Evolutionary conservation across 208 protist species (phyloP).

Genomic region (Acanthamoeba lenticulata): DNA sequence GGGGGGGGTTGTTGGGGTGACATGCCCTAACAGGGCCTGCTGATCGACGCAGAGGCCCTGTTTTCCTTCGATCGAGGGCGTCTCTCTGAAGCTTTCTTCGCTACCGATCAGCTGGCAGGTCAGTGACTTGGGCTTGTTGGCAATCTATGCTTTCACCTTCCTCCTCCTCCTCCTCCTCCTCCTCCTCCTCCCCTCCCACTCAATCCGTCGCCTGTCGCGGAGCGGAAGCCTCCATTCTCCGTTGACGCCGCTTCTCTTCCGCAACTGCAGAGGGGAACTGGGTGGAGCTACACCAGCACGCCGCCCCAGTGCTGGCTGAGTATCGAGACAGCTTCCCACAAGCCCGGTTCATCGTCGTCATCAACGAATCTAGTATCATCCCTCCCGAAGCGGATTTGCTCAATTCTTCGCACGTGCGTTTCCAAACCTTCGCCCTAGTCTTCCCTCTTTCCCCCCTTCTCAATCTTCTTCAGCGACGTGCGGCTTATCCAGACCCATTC

Average conservation of each 20-base stretch:
- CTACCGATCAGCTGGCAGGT: not conserved
- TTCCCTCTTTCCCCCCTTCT: not conserved
- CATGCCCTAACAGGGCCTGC: not conserved
- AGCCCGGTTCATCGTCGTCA: not conserved
- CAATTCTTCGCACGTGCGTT: not conserved
- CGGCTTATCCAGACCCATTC: not conserved
- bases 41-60: conserved; percentile 22
- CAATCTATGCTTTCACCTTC: not conserved
- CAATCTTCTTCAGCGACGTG: not conserved
- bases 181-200: not conserved
- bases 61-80: not conserved
- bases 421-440: too few species aligned
- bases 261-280: not conserved
- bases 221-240: too few species aligned
- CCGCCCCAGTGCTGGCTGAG: not conserved
- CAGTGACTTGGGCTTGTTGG: not conserved
- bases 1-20: not conserved
- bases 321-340: not conserved
- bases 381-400: not conserved
- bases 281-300: not conserved
- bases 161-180: not conserved
- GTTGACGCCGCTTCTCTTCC: too few species aligned
- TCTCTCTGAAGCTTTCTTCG: conserved; percentile 25
- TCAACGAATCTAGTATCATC: conserved; percentile 10
- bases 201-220: too few species aligned